These are phyloP conservation scores for Hypoxylon sp. DNA, from an alignment of 2,329 filamentous ascomycete species.

Conservation along the genomic window DNA sequence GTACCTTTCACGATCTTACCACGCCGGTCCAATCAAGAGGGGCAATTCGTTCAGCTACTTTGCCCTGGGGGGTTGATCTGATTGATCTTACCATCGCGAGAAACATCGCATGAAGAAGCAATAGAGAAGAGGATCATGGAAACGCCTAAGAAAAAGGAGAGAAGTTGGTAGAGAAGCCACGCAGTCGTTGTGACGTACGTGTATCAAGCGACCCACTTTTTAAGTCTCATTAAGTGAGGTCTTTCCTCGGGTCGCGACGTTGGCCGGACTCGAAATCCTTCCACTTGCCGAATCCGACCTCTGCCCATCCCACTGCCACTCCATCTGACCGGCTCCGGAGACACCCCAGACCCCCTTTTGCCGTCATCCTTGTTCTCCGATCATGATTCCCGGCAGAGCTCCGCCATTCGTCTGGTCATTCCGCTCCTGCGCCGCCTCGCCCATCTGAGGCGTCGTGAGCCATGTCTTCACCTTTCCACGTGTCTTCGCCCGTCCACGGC, in stretches of 20 bases:
- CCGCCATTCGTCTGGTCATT: conserved; percentile 6
- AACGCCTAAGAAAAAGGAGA: not conserved
- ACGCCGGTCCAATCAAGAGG: conserved; percentile 15
- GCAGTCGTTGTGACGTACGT: conserved; percentile 7
- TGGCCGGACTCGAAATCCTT: conserved; percentile 8
- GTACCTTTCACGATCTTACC: conserved; percentile 3
- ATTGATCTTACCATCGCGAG: not conserved
- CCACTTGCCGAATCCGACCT: conserved; percentile 14
- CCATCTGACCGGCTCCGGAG: conserved; percentile 14
- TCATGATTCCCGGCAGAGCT: conserved; percentile 17
- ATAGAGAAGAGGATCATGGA: not conserved
- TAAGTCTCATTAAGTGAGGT: not conserved
- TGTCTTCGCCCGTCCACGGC: conserved; percentile 48
- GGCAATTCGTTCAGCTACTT: conserved; percentile 7
- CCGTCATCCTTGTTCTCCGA: conserved; percentile 14
- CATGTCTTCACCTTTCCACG: conserved; percentile 41
- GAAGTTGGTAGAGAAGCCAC: conserved; percentile 12
- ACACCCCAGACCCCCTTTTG: not conserved
- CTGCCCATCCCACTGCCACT: conserved; percentile 3
- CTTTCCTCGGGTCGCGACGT: not conserved
- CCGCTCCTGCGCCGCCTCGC: not conserved
- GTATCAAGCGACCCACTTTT: conserved; percentile 6
- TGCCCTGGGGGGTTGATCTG: not conserved
- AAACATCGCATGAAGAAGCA: not conserved
- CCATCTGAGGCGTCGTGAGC: conserved; percentile 11